Base-by-base conservation (phyloP, 1,139 yeast genomes). In the Debaryomyces sp. region DNA sequence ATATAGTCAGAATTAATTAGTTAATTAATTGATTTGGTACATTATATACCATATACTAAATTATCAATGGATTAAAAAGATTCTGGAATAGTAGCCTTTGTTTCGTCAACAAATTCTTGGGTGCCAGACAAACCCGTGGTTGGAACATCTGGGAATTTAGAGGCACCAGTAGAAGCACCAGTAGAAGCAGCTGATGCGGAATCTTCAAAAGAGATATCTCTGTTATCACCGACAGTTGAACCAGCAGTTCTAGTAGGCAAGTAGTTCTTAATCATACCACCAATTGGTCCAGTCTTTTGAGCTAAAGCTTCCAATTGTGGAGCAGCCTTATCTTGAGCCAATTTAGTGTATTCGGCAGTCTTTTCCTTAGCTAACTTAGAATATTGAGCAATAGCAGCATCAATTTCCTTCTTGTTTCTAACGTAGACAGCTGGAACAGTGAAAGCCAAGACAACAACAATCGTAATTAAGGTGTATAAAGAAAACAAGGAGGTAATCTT, bases 401-500 rank as follows among this genome's bases (percentile, higher is more conserved):
- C 96, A 66, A 94, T 87, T 73, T 88, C 87, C 62, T 78, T 78
- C 78, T 90, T 85, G 80, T 89, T 85, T 58, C 78, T 79, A 57
- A 80, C 71, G 76, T 92, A 94, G 55, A 88, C 62, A 30, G 81
- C 82, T 52, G 99, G 98, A 45, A 82, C 71, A 43, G 95, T 73
- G 78, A 94, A 94, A 18, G 88, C 79, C 33, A 77, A 67, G 46
- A 89, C 69, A 48, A 87, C 82, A 41, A 81, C 68, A 45, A 80
- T 62, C 56, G 87, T 72, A 38, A 83, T 62, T 59, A 92, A 71
- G 35, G 87, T 76, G 80, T 87, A 88, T 52, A 92, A 68, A 22
- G 96, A 82, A 66, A 92, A 76, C 81, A 84, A 77, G 37, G 89
- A 84, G 56, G 96, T 88, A 61, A 92, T 72, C 68, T 84, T 80